Percentiles rank a stretch among this genome's conserved stretches.
Evolutionary conservation across 331 rosid species (phyloP).

Genomic region (Malus hybrid): DNA sequence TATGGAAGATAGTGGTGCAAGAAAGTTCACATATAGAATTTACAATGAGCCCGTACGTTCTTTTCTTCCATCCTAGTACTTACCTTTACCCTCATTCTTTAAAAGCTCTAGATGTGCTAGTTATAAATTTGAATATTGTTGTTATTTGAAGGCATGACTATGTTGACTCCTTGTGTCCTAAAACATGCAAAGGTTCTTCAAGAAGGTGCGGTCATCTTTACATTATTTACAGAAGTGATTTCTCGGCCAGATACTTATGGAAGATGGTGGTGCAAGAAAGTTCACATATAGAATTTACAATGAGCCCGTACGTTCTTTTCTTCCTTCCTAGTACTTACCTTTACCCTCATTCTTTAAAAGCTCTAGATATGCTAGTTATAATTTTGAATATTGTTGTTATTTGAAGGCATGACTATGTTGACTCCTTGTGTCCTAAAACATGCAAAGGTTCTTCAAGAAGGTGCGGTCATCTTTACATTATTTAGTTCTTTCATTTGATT

Average conservation of each 20-base stretch:
- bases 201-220: slow-evolving; percentile 43
- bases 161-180: slow-evolving; percentile 65
- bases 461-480: slow-evolving; percentile 27
- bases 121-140: slow-evolving; percentile 7
- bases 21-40: slow-evolving; percentile 57
- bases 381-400: slow-evolving; percentile 8
- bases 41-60: slow-evolving; percentile 64
- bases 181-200: slow-evolving; percentile 47
- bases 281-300: slow-evolving; percentile 57
- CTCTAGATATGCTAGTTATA: neutral
- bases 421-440: slow-evolving; percentile 62
- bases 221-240: slow-evolving; percentile 49
- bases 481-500: slow-evolving; percentile 2
- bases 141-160: slow-evolving; percentile 55
- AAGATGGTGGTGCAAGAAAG: slow-evolving; percentile 55
- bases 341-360: neutral
- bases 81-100: neutral
- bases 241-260: slow-evolving; percentile 52
- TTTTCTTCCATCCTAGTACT: neutral
- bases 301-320: slow-evolving; percentile 56
- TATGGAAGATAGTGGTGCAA: slow-evolving; percentile 53
- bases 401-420: slow-evolving; percentile 64
- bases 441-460: slow-evolving; percentile 56
- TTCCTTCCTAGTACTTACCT: neutral
- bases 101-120: neutral